Percentiles rank a stretch among this genome's conserved stretches.
phyloP scores from a whole-genome alignment of 129 eudicot genomes.

The Flaveria brownii region DNA sequence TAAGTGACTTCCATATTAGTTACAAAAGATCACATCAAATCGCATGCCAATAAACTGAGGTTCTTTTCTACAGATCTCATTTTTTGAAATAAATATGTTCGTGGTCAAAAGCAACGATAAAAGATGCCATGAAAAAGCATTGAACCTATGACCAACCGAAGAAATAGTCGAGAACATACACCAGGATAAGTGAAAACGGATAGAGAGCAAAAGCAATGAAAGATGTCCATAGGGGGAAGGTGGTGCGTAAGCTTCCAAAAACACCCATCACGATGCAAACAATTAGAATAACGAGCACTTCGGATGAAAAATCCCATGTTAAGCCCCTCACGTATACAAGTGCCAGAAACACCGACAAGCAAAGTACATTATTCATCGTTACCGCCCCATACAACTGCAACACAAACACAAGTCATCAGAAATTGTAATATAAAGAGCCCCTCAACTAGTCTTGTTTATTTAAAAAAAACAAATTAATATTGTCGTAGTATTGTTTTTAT shows the following conservation, averaged over 20 bases:
- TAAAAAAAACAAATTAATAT: too few relatives aligned
- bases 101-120: not conserved
- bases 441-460: too few relatives aligned
- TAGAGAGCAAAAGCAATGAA: slow-evolving; percentile 71
- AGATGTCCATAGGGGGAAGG: slow-evolving; percentile 90
- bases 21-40: slow-evolving; percentile 24
- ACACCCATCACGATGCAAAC: slow-evolving; percentile 88
- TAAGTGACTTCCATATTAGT: not conserved
- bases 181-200: slow-evolving; percentile 73
- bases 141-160: slow-evolving; percentile 81
- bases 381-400: slow-evolving; percentile 90
- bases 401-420: not conserved
- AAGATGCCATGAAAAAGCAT: not conserved
- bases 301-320: slow-evolving; percentile 90
- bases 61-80: slow-evolving; percentile 32
- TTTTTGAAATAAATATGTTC: slow-evolving; percentile 8
- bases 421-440: too few relatives aligned
- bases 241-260: slow-evolving; percentile 73
- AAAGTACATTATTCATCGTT: slow-evolving; percentile 78
- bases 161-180: slow-evolving; percentile 79
- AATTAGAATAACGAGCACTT: slow-evolving; percentile 72
- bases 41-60: slow-evolving; percentile 1
- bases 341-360: slow-evolving; percentile 81
- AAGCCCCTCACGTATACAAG: slow-evolving; percentile 73
- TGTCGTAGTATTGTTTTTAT: too few relatives aligned